Conservation (phyloP, 805 yeast genomes). For the Starmera dryadoides region DNA sequence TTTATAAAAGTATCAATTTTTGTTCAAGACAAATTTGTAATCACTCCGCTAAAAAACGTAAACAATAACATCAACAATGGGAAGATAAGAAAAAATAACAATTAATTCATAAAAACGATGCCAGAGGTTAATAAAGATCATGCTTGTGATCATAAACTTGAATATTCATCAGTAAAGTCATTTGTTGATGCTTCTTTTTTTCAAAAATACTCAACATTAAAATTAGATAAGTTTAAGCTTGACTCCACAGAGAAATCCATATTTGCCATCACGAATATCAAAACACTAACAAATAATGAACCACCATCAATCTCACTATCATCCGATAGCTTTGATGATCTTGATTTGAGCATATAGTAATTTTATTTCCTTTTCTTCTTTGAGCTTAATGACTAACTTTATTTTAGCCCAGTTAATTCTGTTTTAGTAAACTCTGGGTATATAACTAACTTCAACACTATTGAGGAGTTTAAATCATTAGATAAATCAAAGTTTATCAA, state of each 20-base stretch:
- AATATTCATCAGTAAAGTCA: slow-evolving; percentile 42
- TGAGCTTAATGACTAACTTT: slow-evolving; percentile 1
- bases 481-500: slow-evolving; percentile 58
- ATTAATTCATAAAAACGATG: no score
- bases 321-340: slow-evolving; percentile 22
- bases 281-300: slow-evolving; percentile 22
- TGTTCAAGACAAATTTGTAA: background rate
- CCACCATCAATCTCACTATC: slow-evolving; percentile 20
- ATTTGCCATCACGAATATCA: slow-evolving; percentile 21
- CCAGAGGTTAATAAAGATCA: no score
- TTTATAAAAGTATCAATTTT: background rate
- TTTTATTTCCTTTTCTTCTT: background rate
- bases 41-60: no score
- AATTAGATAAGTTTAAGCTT: slow-evolving; percentile 67
- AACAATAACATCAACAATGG: no score
- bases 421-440: slow-evolving; percentile 28
- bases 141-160: background rate
- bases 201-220: slow-evolving; percentile 61
- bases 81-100: no score
- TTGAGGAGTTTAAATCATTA: slow-evolving; percentile 71
- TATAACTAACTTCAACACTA: slow-evolving; percentile 64
- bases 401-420: slow-evolving; percentile 11
- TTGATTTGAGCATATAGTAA: slow-evolving; percentile 9
- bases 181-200: slow-evolving; percentile 87
- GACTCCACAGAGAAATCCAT: slow-evolving; percentile 22